These are phyloP conservation scores for Candida easanensis DNA, from an alignment of 805 yeast species.

Conservation along the genomic window DNA sequence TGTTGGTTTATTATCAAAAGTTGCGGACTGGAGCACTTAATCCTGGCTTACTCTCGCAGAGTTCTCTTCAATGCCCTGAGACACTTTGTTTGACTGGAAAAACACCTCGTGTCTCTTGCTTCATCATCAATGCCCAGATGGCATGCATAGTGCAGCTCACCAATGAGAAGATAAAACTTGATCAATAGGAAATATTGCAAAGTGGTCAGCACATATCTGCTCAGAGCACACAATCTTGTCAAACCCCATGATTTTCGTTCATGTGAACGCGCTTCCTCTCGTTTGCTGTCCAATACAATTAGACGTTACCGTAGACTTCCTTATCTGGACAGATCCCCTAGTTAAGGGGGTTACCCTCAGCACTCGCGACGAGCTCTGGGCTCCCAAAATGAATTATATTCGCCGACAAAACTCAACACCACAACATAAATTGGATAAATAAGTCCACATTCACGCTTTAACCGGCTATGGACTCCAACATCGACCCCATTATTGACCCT, in stretches of 20 bases:
- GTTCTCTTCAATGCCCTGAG: too few species aligned
- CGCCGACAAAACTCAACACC: neutral
- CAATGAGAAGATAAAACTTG: too few species aligned
- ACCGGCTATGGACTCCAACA: conserved; percentile 1
- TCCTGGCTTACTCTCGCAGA: too few species aligned
- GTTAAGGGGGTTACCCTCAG: conserved; percentile 6
- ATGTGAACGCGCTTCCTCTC: neutral
- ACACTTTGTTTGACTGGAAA: too few species aligned
- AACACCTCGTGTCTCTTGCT: too few species aligned
- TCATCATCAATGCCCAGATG: too few species aligned
- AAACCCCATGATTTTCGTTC: neutral
- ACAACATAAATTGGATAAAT: neutral
- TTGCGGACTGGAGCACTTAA: too few species aligned
- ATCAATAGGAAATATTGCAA: too few species aligned
- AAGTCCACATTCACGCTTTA: neutral
- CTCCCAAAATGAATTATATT: conserved; percentile 7
- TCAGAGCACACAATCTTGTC: neutral
- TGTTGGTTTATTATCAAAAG: too few species aligned
- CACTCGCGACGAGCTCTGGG: conserved; percentile 2
- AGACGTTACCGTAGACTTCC: conserved; percentile 4
- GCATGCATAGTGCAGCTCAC: too few species aligned
- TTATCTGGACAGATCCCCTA: conserved; percentile 1
- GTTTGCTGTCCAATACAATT: conserved; percentile 6
- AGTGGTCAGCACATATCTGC: neutral
- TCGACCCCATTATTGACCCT: conserved; percentile 27